Conservation (phyloP, 2,329 filamentous ascomycete species). For the Cadophora sp. region DNA sequence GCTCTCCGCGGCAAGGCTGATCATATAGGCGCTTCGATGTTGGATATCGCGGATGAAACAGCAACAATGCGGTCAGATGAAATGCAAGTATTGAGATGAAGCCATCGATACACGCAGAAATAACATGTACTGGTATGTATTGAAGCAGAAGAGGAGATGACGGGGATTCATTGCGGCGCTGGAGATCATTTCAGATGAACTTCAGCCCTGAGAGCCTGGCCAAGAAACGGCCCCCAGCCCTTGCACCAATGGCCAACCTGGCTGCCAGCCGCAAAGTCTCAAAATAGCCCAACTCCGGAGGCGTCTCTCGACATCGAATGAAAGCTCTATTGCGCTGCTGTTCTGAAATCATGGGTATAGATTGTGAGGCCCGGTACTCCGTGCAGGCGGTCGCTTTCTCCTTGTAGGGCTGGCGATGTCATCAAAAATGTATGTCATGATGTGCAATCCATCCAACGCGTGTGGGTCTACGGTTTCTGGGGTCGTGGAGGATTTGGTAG, state of each 20-base stretch:
- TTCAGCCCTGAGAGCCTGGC: constrained; percentile 16
- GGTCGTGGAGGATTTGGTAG: neutral
- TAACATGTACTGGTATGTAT: neutral
- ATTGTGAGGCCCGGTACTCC: constrained; percentile 1
- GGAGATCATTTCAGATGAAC: constrained; percentile 2
- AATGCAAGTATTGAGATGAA: neutral
- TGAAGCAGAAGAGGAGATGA: neutral
- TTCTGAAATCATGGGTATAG: constrained; percentile 13
- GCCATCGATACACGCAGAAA: neutral
- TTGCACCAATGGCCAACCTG: constrained; percentile 5
- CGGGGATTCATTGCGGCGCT: constrained; percentile 9
- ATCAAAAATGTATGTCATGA: constrained; percentile 4
- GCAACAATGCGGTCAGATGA: constrained; percentile 6
- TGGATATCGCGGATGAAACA: constrained; percentile 5
- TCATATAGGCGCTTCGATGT: constrained; percentile 6
- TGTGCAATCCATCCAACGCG: neutral
- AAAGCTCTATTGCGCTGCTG: neutral
- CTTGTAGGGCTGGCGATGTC: constrained; percentile 7
- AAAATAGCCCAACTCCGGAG: constrained; percentile 24
- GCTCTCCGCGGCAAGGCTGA: constrained; percentile 19
- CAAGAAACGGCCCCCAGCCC: constrained; percentile 10
- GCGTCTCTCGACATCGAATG: constrained; percentile 14
- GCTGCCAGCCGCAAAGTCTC: constrained; percentile 22
- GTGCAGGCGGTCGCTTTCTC: constrained; percentile 4
- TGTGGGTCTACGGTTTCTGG: neutral